Conservation (phyloP, 2,329 filamentous ascomycete genomes). For the Amauroascus verrucosus region DNA sequence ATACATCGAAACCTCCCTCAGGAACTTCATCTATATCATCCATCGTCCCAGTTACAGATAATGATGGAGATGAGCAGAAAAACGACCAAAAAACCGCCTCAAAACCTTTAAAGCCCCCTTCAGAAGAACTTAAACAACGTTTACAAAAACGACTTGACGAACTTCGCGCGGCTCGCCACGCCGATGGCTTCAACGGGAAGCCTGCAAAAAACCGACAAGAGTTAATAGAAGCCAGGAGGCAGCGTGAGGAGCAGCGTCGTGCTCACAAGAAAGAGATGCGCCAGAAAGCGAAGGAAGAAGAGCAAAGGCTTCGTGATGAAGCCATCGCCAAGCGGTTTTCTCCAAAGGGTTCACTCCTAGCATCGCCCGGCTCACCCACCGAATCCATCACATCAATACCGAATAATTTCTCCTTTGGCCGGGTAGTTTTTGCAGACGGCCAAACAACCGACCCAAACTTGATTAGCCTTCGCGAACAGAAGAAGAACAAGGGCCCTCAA, state of each 20-base stretch:
- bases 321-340: slow-evolving; percentile 46
- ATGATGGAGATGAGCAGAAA: slow-evolving; percentile 17
- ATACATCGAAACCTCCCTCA: slow-evolving; percentile 43
- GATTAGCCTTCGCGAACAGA: slow-evolving; percentile 51
- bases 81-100: slow-evolving; percentile 17
- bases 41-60: slow-evolving; percentile 39
- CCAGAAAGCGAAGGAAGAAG: slow-evolving; percentile 65
- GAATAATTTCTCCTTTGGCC: slow-evolving; percentile 78
- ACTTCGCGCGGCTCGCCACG: slow-evolving; percentile 75
- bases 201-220: slow-evolving; percentile 80
- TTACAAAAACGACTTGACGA: slow-evolving; percentile 75
- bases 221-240: slow-evolving; percentile 76
- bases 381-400: slow-evolving; percentile 32
- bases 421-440: slow-evolving; percentile 83
- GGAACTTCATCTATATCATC: slow-evolving; percentile 60
- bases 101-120: slow-evolving; percentile 58
- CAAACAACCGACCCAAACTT: slow-evolving; percentile 65
- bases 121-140: slow-evolving; percentile 64
- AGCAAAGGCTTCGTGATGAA: slow-evolving; percentile 53
- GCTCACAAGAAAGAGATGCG: slow-evolving; percentile 81
- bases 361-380: slow-evolving; percentile 43
- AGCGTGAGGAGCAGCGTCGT: slow-evolving; percentile 78
- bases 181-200: slow-evolving; percentile 70
- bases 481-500: slow-evolving; percentile 69
- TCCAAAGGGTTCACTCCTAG: slow-evolving; percentile 49